Evolutionary conservation across 2,329 filamentous ascomycete genomes (phyloP), one percentile per base, ranked within the genome.

Genomic region (Arthrobotrys sinensis): DNA sequence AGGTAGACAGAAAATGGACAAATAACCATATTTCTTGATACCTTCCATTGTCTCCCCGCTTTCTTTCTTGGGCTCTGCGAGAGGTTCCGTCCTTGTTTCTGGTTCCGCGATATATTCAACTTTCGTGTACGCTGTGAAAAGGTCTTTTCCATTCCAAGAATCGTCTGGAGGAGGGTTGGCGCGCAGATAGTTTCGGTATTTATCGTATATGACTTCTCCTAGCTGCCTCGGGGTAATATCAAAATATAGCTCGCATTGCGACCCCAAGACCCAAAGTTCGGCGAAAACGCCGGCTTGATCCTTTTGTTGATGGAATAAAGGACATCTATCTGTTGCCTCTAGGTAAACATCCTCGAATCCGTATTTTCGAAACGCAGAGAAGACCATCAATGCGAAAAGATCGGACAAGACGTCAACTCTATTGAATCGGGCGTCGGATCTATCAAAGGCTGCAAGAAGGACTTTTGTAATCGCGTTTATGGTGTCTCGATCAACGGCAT

Each of bases 231-330:
- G 87, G 1, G 84, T 81, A 60, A 90, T 86, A 75, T 89, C 89
- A 73, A 91, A 90, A 81, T 90, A 91, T 0, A 87, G 85, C 76
- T 90, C 88, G 81, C 89, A 91, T 67, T 89, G 87, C 2, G 89
- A 90, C 0, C 89, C 89, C 1, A 90, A 84, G 0, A 89, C 89
- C 83, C 90, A 91, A 0, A 90, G 86, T 81, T 91, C 89, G 0
- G 89, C 87, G 80, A 91, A 91, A 5, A 88, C 88, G 36, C 89
- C 89, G 12, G 89, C 89, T 82, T 91, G 89, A 71, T 91, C 89
- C 1, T 88, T 85, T 70, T 90, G 89, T 19, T 87, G 85, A 67
- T 90, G 88, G 82, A 90, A 89, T 8, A 90, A 84, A 0, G 89
- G 89, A 80, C 90, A 90, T 6, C 89, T 85, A 81, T 91, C 89